Base-by-base conservation (phyloP, 371 early-diverging fungal genomes). In the Haplosporangium sp. region DNA sequence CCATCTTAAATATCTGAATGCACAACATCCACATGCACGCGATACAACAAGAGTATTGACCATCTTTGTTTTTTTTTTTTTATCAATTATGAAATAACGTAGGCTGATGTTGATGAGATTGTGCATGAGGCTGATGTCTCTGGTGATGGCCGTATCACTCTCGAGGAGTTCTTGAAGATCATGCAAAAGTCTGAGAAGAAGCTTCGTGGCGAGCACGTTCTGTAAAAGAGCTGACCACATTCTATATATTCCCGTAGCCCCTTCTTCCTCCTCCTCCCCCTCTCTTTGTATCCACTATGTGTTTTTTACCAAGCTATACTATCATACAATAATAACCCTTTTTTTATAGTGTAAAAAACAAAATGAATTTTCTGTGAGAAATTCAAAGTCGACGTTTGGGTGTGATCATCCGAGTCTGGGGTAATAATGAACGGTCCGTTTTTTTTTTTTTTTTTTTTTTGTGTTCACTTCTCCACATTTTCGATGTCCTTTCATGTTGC, bases 101-200 rank as follows among this genome's bases (percentile, higher is more conserved):
- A 76, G 77, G 69, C 68, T 41, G 80, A 79, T 48, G 51, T 63
- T 48, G 80, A 79, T 23, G 80, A 79, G 73, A 67, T 79, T 52
- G 56, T 79, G 51, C 80, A 73, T 29, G 80, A 79, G 80, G 80
- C 80, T n/a, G 80, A 79, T 65, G 80, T 79, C 62, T 79, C 80
- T 64, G 80, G 80, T 36, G 79, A 79, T 73, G 79, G 79, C 52
- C 79, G 79, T 42, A 58, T 79, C 55, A 68, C 79, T 45, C 61
- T 72, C 41, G 79, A 79, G 62, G 79, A 79, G 79, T 79, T 79
- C 79, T 73, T 79, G 73, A 79, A 79, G 79, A 69, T 79, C 54
- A 73, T 79, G 80, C 73, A 73, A 36, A 72, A 73, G 69, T 79
- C 80, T 21, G 80, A 73, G 73, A 73, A 72, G 80, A 79, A 79